phyloP scores from a whole-genome alignment of 2,329 filamentous ascomycete genomes.

The Fusarium papillatum region DNA sequence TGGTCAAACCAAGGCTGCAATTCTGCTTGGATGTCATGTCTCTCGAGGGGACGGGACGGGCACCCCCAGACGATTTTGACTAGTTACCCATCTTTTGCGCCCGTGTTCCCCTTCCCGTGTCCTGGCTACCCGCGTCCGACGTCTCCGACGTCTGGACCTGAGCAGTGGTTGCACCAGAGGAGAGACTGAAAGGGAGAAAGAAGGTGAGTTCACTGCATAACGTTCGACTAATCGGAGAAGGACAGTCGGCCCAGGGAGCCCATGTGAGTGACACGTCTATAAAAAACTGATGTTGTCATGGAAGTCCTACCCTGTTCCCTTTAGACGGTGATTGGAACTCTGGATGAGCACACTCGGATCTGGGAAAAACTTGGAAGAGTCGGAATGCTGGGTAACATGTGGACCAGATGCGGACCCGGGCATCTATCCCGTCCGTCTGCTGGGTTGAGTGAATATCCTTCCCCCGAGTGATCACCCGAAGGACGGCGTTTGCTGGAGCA shows the following conservation, averaged over 20 bases:
- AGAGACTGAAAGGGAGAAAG: slow-evolving; percentile 4
- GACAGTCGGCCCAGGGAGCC: background rate
- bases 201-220: slow-evolving; percentile 1
- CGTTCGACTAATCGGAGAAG: background rate
- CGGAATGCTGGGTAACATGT: slow-evolving; percentile 19
- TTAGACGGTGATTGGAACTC: background rate
- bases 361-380: slow-evolving; percentile 25
- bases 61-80: background rate
- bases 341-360: background rate
- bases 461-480: slow-evolving; percentile 20
- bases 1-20: slow-evolving; percentile 20
- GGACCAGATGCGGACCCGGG: slow-evolving; percentile 26
- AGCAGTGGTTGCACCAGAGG: background rate
- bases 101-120: slow-evolving; percentile 11
- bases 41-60: background rate
- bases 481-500: slow-evolving; percentile 7
- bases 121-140: slow-evolving; percentile 9
- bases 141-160: slow-evolving; percentile 15
- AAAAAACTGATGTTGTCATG: background rate
- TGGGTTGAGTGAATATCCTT: slow-evolving; percentile 20
- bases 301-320: background rate
- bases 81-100: slow-evolving; percentile 5
- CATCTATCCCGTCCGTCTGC: slow-evolving; percentile 5
- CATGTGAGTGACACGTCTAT: slow-evolving; percentile 5
- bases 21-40: slow-evolving; percentile 18